Percentiles rank a stretch among this genome's conserved stretches.
These are phyloP conservation scores for Penstemon newberryi DNA, from an alignment of 257 asterid genomes.

Conservation along the genomic window DNA sequence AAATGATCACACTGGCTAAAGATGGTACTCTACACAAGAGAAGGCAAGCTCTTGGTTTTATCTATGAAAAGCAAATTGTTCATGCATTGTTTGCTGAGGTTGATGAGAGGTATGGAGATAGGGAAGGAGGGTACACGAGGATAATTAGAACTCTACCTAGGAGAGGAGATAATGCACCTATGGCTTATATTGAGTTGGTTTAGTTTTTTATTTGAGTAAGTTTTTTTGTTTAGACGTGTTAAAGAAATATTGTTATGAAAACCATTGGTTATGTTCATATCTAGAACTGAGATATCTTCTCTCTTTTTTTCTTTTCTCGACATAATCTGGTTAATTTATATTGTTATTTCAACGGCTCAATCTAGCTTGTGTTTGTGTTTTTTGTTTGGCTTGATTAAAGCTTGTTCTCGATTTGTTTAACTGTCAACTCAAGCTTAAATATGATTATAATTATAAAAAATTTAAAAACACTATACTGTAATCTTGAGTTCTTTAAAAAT, in stretches of 20 bases:
- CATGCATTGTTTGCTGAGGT: slow-evolving; percentile 98
- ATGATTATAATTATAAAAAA: too few relatives aligned
- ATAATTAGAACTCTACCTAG: slow-evolving; percentile 86
- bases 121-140: slow-evolving; percentile 96
- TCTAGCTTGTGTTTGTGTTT: too few relatives aligned
- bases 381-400: too few relatives aligned
- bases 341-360: too few relatives aligned
- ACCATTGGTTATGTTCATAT: slow-evolving; percentile 9
- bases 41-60: slow-evolving; percentile 91
- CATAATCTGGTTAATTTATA: too few relatives aligned
- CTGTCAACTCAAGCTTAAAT: too few relatives aligned
- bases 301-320: too few relatives aligned
- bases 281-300: too few relatives aligned
- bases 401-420: too few relatives aligned
- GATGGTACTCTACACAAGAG: slow-evolving; percentile 93
- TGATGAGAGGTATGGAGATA: slow-evolving; percentile 78
- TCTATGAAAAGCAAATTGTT: slow-evolving; percentile 89
- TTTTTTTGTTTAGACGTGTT: not conserved
- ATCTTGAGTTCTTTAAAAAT: too few relatives aligned
- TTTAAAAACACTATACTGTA: too few relatives aligned
- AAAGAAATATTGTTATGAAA: slow-evolving; percentile 22
- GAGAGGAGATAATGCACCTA: slow-evolving; percentile 87
- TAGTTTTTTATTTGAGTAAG: slow-evolving; percentile 25
- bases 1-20: slow-evolving; percentile 90
- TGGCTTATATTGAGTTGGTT: slow-evolving; percentile 92